Evolutionary conservation across 2,329 filamentous ascomycete species (phyloP), one percentile per base, ranked within the genome.

Genomic region (Botryotinia narcissicola): DNA sequence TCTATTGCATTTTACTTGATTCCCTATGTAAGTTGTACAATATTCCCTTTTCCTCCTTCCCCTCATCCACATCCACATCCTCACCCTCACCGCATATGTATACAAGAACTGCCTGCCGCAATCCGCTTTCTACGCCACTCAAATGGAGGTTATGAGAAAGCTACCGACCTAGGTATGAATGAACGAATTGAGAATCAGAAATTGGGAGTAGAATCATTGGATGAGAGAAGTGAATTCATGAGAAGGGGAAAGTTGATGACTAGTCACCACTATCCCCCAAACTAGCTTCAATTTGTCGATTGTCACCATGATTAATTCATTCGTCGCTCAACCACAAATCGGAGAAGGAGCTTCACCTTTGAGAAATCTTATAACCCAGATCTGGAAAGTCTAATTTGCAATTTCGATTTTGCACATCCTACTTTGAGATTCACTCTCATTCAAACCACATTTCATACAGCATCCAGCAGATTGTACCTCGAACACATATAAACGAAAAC

Each of bases 71-170:
- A 14, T 10, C 37, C 35, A 10, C 54, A 12, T 20, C 67, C 67
- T 70, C 14, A 12, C 67, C 29, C 29, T 59, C 6, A 60, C 71
- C 18, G 51, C 62, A 72, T 60, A 20, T 46, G 40, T 69, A 44
- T 57, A 57, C 66, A 54, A 67, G 46, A 69, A 57, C n/a, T 71
- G 59, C 44, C 69, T 71, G 59, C 44, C 69, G 61, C 70, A 67
- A 67, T 35, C 70, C 70, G 60, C 44, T 42, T n/a, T 44, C 25
- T n/a, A 51, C 18, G 51, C n/a, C 57, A 14, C 32, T 25, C 20
- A 29, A 40, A 29, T 16, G 25, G 4, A 67, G 46, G 32, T 40
- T 29, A 3, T 54, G 42, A 67, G 46, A 35, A 44, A 8, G 35
- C 46, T 25, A 48, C 46, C 48, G 14, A 16, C 25, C 12, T n/a